Base-by-base conservation (phyloP, 495 filamentous ascomycete species). In the Chaetomidium leptoderma region DNA sequence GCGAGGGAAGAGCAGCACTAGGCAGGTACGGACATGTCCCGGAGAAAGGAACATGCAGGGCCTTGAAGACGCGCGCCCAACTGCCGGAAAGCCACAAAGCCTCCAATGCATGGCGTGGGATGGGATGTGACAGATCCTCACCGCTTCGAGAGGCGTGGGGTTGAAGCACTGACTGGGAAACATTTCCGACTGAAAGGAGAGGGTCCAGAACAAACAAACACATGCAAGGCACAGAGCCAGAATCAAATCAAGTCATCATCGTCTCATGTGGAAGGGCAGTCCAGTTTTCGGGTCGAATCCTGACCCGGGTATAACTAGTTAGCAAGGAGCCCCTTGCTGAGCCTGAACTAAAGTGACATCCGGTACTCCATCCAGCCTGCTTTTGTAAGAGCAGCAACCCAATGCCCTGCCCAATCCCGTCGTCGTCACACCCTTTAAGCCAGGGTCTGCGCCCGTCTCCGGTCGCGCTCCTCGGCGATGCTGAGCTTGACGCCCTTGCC, bases 401-500 rank as follows among this genome's bases (percentile, higher is more conserved):
- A 63, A 59, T 66, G 54, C 49, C 57, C 57, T 57, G 55, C 60
- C 61, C 58, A 58, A 43, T 40, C 47, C 36, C 55, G 42, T 58
- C 23, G 42, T 58, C 23, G 27, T 51, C 14, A 49, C 14, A 43
- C 46, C 42, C 54, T 62, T 76, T 76, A 79, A 65, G 89, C 85
- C 69, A 90, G 73, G 63, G 86, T 78, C 63, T 83, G 76, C 57
- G 92, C 91, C 72, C 93, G 89, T 70, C 89, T 86, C 74, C 91
- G 90, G 80, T 97, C 92, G 78, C 92, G 84, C 89, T 96, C 92
- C 83, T 97, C 92, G 62, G 92, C 90, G 73, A 97, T 97, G 71
- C 88, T 85, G 72, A 97, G 88, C 88, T 98, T 97, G 82, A 98
- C 93, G 86, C 93, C 95, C 85, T 95, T 95, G 81, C 93, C 93